Percentiles rank a stretch among this genome's conserved stretches.
Evolutionary conservation across 805 yeast species (phyloP).

Genomic region (Yarrowia phangngaensis): DNA sequence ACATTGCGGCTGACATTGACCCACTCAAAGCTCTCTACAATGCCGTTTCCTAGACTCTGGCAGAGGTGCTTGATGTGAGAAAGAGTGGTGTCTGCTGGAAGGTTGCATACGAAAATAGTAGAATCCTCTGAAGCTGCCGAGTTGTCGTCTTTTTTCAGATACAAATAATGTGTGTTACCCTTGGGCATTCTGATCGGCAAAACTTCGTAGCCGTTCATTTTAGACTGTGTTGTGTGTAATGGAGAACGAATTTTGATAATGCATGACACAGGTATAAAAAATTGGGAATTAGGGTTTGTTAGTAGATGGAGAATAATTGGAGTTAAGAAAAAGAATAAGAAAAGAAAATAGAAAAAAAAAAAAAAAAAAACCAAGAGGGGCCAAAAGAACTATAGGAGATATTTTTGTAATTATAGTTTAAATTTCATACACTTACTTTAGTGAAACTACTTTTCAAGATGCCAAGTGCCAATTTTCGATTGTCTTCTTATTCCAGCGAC

Average conservation of each 20-base stretch:
- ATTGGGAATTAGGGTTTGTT: too few species aligned
- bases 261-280: not conserved
- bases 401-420: too few species aligned
- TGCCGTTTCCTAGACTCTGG: slow-evolving; percentile 46
- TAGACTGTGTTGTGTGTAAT: not conserved
- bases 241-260: not conserved
- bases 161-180: slow-evolving; percentile 53
- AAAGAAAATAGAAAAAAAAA: too few species aligned
- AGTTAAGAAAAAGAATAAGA: too few species aligned
- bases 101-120: slow-evolving; percentile 69
- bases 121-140: slow-evolving; percentile 42
- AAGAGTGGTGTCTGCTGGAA: slow-evolving; percentile 61
- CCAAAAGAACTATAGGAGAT: too few species aligned
- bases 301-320: too few species aligned
- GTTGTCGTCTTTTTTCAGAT: slow-evolving; percentile 53
- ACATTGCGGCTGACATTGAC: slow-evolving; percentile 35
- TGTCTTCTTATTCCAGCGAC: too few species aligned
- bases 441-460: too few species aligned
- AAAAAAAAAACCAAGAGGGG: too few species aligned
- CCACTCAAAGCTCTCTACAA: slow-evolving; percentile 33
- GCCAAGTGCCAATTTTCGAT: too few species aligned
- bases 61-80: slow-evolving; percentile 55
- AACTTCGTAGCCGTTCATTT: slow-evolving; percentile 20
- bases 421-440: too few species aligned
- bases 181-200: slow-evolving; percentile 26